Evolutionary conservation across 2,329 filamentous ascomycete species (phyloP).

Genomic region (Trichoderma semiorbis): DNA sequence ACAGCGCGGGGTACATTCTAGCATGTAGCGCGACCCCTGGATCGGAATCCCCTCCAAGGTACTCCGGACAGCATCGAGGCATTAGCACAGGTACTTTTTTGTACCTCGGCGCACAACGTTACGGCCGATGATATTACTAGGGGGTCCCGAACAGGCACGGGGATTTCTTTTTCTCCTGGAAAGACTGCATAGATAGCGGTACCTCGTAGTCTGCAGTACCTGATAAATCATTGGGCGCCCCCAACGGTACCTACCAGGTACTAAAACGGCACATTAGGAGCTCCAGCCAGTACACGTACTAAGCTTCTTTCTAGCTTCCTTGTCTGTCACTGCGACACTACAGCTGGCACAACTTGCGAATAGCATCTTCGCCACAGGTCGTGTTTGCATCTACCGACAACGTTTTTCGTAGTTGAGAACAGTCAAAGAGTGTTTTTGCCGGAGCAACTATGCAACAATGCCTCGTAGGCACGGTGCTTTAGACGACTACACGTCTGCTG

Average conservation of each 20-base stretch:
- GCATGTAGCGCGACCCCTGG: neutral
- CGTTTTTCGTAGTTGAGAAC: neutral
- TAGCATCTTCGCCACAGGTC: neutral
- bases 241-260: neutral
- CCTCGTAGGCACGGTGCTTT: slow-evolving; percentile 44
- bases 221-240: neutral
- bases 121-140: neutral
- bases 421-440: neutral
- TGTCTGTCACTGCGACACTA: slow-evolving; percentile 1
- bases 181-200: neutral
- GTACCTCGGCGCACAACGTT: neutral
- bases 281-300: neutral
- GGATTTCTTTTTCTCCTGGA: neutral
- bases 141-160: neutral
- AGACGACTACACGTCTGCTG: slow-evolving; percentile 46
- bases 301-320: neutral
- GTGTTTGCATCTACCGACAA: neutral
- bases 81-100: neutral
- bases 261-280: neutral
- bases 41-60: neutral
- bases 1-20: slow-evolving; percentile 14
- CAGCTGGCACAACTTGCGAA: neutral
- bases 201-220: too few relatives aligned
- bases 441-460: slow-evolving; percentile 31
- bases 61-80: neutral